These are phyloP conservation scores for Yarrowia alimentaria DNA, from an alignment of 805 yeast species.

Conservation along the genomic window DNA sequence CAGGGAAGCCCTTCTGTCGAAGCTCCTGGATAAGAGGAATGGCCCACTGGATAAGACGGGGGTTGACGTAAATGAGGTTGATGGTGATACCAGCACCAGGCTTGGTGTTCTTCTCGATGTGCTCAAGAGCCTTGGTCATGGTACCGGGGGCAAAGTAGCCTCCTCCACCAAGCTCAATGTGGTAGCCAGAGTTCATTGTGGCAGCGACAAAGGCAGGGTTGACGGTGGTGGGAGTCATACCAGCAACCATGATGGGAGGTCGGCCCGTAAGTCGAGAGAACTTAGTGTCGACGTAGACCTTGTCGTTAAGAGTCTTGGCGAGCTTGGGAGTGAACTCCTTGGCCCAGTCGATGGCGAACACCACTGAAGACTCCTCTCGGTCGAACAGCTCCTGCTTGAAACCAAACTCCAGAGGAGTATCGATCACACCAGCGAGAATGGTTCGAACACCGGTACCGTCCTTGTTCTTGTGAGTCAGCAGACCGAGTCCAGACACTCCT, in stretches of 20 bases:
- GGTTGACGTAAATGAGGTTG: conserved; percentile 93
- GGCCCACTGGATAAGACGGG: conserved; percentile 98
- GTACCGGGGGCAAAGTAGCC: conserved; percentile 79
- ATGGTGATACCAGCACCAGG: conserved; percentile 92
- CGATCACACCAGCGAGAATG: conserved; percentile 90
- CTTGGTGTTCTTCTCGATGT: conserved; percentile 62
- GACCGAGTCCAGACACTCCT: conserved; percentile 95
- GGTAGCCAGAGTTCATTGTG: conserved; percentile 93
- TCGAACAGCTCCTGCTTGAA: conserved; percentile 94
- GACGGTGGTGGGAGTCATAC: conserved; percentile 99
- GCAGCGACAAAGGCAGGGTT: conserved; percentile 93
- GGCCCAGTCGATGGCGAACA: conserved; percentile 89
- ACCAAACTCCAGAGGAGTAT: conserved; percentile 73
- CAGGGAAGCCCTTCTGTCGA: conserved; percentile 90
- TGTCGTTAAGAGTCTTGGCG: conserved; percentile 64
- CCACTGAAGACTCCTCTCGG: conserved; percentile 59
- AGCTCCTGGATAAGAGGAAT: conserved; percentile 89
- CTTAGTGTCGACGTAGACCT: conserved; percentile 86
- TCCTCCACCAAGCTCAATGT: conserved; percentile 98
- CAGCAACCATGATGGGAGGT: conserved; percentile 97
- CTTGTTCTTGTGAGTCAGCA: conserved; percentile 92
- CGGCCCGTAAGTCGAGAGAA: conserved; percentile 88
- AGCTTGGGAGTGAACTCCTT: conserved; percentile 82
- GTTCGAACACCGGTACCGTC: conserved; percentile 98
- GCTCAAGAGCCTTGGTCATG: conserved; percentile 72